Evolutionary conservation across 2,329 filamentous ascomycete species (phyloP), one percentile per base, ranked within the genome.

Genomic region (Colletotrichum sp.): DNA sequence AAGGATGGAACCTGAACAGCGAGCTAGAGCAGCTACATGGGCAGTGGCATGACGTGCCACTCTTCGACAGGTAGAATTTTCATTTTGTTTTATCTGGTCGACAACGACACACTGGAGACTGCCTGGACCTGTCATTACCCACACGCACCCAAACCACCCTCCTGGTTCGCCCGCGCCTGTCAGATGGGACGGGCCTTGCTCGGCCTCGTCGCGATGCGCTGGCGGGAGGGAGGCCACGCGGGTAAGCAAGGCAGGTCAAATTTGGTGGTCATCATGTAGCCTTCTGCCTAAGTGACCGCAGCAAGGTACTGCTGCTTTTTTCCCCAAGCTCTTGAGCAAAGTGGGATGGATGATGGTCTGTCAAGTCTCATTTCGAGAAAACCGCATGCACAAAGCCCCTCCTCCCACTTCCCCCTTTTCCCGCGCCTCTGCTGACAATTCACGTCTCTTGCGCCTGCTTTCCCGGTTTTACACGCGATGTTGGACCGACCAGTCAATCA

Each of bases 131-230:
- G 32, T 32, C 32, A 34, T 24, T 43, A 34, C 34, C 61, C 61
- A 43, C 61, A 43, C 39, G 43, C 63, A 52, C 39, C 26, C 34
- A 52, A 52, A 52, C 63, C 73, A 55, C 59, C 43, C 24, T 72
- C 28, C 28, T 59, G 70, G 70, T 30, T 69, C 55, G 43, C 52
- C 64, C 24, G 57, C 63, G 64, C 73, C 48, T 75, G 70, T 75
- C 70, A 69, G 70, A 75, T 73, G 73, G 73, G 70, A 75, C 70
- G 70, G 70, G 73, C 70, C 73, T 73, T 68, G 70, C 39, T 73
- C 59, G 64, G 68, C 66, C 57, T 73, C 64, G 70, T 75, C 70
- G 63, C 73, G 70, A 73, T 75, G 70, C 64, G 73, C 64, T 73
- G 73, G 70, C 73, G 69, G 73, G 57, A 72, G 55, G 34, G 14